Percentiles rank a stretch among this genome's conserved stretches.
Conservation (phyloP, 164 flowering plant genomes). For the Aristolochia contorta region DNA sequence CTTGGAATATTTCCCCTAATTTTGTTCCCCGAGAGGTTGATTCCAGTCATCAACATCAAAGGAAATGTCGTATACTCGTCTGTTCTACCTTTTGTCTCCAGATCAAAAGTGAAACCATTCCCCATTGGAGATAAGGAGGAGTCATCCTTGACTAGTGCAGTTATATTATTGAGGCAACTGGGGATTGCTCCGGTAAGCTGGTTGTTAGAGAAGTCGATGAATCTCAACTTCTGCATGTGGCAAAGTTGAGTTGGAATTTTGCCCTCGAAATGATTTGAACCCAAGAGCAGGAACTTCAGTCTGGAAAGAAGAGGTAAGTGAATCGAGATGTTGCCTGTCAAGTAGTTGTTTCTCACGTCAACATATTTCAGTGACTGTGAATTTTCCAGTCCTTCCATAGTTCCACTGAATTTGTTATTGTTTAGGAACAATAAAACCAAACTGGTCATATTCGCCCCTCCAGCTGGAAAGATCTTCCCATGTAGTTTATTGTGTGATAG, state of each 20-base stretch:
- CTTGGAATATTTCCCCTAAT: slow-evolving; percentile 6
- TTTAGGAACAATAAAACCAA: not conserved
- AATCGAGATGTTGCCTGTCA: slow-evolving; percentile 1
- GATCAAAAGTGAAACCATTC: not conserved
- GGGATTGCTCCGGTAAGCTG: slow-evolving; percentile 3
- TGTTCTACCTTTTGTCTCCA: slow-evolving; percentile 2
- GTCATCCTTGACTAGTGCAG: not conserved
- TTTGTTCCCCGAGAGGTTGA: slow-evolving; percentile 6
- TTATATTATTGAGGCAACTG: slow-evolving; percentile 6
- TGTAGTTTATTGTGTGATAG: slow-evolving; percentile 2
- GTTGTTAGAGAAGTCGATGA: slow-evolving; percentile 8
- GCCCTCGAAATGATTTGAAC: slow-evolving; percentile 4
- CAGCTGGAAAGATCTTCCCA: slow-evolving; percentile 2
- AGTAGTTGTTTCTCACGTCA: slow-evolving; percentile 1
- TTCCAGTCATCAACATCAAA: slow-evolving; percentile 4
- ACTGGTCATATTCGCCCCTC: not conserved
- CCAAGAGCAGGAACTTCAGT: slow-evolving; percentile 1
- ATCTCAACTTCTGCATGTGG: slow-evolving; percentile 6
- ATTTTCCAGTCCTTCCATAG: not conserved
- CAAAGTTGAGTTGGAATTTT: slow-evolving; percentile 2
- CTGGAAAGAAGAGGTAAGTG: slow-evolving; percentile 3
- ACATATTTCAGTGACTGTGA: not conserved
- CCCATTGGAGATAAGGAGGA: not conserved
- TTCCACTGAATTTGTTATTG: slow-evolving; percentile 1
- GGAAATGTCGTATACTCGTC: slow-evolving; percentile 1